Evolutionary conservation across 1,139 yeast species (phyloP), one percentile per base, ranked within the genome.

Genomic region (Blastobotrys illinoisensis): DNA sequence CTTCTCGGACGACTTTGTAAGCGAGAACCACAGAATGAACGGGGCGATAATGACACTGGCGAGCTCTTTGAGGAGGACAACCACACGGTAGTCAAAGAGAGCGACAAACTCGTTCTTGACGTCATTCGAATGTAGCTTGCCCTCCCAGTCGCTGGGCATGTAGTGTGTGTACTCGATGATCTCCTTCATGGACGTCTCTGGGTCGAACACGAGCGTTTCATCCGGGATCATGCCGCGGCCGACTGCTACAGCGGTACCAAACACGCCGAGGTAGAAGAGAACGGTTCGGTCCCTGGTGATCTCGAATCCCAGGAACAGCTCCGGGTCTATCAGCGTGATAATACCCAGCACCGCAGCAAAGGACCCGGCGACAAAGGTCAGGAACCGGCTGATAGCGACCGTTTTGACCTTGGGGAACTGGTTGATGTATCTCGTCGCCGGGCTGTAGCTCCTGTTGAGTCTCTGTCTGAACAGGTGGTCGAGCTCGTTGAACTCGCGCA

Each of bases 351-450:
- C 87, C 0, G 98, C 95, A 40, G 93, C 87, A 57, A 95, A 80
- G 0, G 99, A 88, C 0, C 99, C 98, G 36, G 88, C 79, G 0
- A 93, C 74, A 68, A 93, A 91, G 9, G 95, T 83, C 6, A 85
- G 72, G 63, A 85, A 85, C 54, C 80, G 76, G 61, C 88, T 72
- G 1, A 86, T 67, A 62, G 88, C 76, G 44, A 83, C 78, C 32
- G 85, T 81, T 60, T 83, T 83, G 58, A 90, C 95, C 55, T 90
- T 85, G 1, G 99, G 99, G 66, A 93, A 93, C 68, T 91, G 97
- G 62, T 89, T 85, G 54, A 93, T 82, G 66, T 93, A 93, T 14
- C 83, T 80, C 51, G 86, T 80, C 0, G 99, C 97, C 1, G 91
- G 83, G 11, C 82, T 86, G 46, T 82, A 80, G 50, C 97, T 88